Evolutionary conservation across 331 rosid genomes (phyloP).

Genomic region (Phaseolus coccineus): DNA sequence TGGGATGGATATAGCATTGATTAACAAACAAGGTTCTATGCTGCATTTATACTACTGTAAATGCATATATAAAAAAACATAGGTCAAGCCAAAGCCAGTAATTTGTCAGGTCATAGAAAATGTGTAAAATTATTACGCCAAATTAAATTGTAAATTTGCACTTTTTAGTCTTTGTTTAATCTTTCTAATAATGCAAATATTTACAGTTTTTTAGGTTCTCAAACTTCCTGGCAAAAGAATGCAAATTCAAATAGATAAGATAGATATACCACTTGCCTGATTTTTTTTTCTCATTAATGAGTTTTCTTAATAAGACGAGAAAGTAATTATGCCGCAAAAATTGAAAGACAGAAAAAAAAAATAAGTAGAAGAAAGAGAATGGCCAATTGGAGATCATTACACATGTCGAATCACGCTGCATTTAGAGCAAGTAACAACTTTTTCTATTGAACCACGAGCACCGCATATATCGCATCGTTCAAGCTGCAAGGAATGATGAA

Average conservation of each 20-base stretch:
- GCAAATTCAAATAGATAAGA: conserved; percentile 18
- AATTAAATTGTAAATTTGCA: background rate
- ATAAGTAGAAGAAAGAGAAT: background rate
- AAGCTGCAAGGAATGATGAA: conserved; percentile 55
- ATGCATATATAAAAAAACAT: conserved; percentile 10
- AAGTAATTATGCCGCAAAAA: background rate
- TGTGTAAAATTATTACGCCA: background rate
- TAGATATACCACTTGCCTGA: background rate
- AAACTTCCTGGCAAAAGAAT: conserved; percentile 4
- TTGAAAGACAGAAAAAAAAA: background rate
- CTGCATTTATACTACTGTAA: background rate
- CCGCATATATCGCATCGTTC: conserved; percentile 68
- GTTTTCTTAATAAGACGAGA: background rate
- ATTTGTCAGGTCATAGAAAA: conserved; percentile 8
- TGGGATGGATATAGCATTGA: conserved; percentile 32
- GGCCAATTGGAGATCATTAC: conserved; percentile 55
- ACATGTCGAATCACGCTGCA: conserved; percentile 57
- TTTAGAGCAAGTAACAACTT: conserved; percentile 54
- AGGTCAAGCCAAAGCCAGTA: background rate
- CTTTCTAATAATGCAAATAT: background rate
- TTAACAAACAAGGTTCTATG: conserved; percentile 36
- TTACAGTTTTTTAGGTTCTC: background rate
- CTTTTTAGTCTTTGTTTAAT: conserved; percentile 11
- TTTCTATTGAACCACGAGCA: conserved; percentile 46
- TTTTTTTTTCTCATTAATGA: background rate